A percentile compares a stretch with the other conserved stretches of the same genome.
Evolutionary conservation across 2,329 filamentous ascomycete species (phyloP).

Genomic region (Cadophora gregata): DNA sequence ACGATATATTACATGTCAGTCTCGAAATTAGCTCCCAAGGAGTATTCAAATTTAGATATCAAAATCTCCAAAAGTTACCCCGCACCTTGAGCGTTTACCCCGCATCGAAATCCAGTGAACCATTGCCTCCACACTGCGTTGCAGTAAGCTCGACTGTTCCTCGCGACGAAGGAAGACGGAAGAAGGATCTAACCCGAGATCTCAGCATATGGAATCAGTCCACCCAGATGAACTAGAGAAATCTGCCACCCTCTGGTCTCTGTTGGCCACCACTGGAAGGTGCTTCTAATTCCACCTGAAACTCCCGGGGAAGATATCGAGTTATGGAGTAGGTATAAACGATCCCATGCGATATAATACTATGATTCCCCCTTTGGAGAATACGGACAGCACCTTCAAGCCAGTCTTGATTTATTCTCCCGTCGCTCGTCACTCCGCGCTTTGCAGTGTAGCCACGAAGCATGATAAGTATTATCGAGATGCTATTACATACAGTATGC

Average conservation of each 20-base stretch:
- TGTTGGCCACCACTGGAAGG: not conserved
- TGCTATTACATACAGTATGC: no score
- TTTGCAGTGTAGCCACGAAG: no score
- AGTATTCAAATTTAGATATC: not conserved
- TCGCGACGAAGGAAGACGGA: not conserved
- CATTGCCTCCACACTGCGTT: not conserved
- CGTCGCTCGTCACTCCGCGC: no score
- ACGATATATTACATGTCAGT: not conserved
- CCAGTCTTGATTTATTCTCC: no score
- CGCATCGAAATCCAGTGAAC: not conserved
- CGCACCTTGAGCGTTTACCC: not conserved
- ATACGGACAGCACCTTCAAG: no score
- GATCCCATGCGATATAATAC: no score
- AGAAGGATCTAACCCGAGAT: not conserved
- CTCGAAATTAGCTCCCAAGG: not conserved
- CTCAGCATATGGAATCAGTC: no score
- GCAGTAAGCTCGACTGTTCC: no score
- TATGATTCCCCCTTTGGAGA: no score
- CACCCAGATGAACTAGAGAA: not conserved
- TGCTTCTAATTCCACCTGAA: not conserved
- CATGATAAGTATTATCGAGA: no score
- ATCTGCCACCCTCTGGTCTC: not conserved
- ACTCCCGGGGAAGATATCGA: not conserved
- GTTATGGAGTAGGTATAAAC: no score
- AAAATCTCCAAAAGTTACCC: not conserved